Conservation (phyloP, 306 rosid genomes). For the Castanea sativa region DNA sequence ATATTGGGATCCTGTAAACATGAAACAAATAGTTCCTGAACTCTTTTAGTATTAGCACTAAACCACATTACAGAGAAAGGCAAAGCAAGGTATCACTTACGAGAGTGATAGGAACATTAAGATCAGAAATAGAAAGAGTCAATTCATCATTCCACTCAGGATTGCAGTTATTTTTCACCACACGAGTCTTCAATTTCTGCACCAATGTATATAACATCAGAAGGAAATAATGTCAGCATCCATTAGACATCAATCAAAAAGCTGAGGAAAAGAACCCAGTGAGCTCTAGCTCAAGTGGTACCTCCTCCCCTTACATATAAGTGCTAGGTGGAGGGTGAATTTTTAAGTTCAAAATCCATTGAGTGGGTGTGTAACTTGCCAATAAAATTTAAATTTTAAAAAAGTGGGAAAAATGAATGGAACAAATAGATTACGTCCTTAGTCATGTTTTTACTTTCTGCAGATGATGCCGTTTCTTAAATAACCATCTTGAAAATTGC, state of each 20-base stretch:
- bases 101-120: conserved; percentile 46
- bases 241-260: not conserved
- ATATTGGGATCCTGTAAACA: not conserved
- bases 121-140: conserved; percentile 55
- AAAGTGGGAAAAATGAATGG: too few relatives aligned
- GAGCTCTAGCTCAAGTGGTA: too few relatives aligned
- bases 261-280: not conserved
- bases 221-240: not conserved
- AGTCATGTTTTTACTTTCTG: too few relatives aligned
- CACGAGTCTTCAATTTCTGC: conserved; percentile 67
- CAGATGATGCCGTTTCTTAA: too few relatives aligned
- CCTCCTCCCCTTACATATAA: too few relatives aligned
- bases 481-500: too few relatives aligned
- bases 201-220: conserved; percentile 2
- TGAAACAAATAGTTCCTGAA: not conserved
- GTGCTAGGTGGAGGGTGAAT: too few relatives aligned
- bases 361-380: too few relatives aligned
- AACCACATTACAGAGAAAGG: not conserved
- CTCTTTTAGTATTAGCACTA: not conserved
- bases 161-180: conserved; percentile 50
- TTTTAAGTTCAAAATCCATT: too few relatives aligned
- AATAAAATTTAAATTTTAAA: too few relatives aligned
- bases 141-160: conserved; percentile 87
- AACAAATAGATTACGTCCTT: not conserved
- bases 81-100: conserved; percentile 29